phyloP scores from a whole-genome alignment of 208 protist genomes.

The Acanthamoeba lenticulata region DNA sequence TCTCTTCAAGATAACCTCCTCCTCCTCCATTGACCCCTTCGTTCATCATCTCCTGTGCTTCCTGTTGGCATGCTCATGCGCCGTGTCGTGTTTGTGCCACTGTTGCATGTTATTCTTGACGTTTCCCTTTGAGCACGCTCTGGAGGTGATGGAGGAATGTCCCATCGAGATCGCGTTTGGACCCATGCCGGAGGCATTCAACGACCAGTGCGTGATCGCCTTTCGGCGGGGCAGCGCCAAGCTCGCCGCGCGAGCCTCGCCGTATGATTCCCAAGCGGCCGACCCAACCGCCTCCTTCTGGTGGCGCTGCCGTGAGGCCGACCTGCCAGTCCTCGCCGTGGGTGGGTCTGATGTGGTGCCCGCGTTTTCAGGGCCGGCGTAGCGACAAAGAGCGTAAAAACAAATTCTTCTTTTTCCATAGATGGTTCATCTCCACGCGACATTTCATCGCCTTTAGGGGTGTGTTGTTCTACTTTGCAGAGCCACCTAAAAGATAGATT shows the following conservation, averaged over 20 bases:
- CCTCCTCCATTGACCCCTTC: not conserved
- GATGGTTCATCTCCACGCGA: too few relatives aligned
- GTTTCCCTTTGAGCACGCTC: not conserved
- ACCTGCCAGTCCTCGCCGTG: not conserved
- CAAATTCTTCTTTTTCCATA: not conserved
- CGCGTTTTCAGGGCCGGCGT: not conserved
- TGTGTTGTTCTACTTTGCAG: too few relatives aligned
- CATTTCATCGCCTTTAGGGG: too few relatives aligned
- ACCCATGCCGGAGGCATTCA: not conserved
- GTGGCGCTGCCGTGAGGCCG: not conserved
- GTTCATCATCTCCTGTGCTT: not conserved
- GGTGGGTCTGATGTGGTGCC: not conserved
- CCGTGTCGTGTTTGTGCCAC: too few relatives aligned
- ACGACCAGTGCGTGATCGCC: slow-evolving; percentile 14
- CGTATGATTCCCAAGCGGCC: too few relatives aligned
- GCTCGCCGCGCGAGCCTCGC: not conserved
- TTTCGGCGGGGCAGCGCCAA: not conserved
- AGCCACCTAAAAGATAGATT: too few relatives aligned
- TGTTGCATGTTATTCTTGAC: not conserved
- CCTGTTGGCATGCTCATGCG: not conserved
- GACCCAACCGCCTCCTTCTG: not conserved
- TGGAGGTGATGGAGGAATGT: not conserved
- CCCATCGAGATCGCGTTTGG: not conserved
- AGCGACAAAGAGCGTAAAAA: not conserved
- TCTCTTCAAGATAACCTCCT: not conserved